A percentile compares a stretch with the other conserved stretches of the same genome.
Conservation (phyloP, 345 rosid genomes). For the Heritiera fomes region DNA sequence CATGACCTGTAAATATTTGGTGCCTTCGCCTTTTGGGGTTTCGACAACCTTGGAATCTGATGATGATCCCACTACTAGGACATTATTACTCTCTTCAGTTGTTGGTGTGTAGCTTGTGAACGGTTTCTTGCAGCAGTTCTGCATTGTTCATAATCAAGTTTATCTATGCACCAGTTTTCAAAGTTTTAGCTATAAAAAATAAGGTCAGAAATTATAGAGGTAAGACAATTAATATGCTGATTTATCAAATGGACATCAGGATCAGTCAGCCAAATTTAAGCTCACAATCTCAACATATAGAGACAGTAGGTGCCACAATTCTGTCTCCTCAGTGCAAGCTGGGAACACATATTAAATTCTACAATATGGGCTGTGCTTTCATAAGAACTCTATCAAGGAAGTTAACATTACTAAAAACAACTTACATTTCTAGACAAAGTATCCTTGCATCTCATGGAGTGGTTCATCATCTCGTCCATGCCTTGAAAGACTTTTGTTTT, state of each 20-base stretch:
- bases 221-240: no score
- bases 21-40: conserved; percentile 28
- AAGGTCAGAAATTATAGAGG: no score
- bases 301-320: background rate
- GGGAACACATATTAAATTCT: no score
- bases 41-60: conserved; percentile 19
- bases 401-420: background rate
- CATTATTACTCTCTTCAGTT: conserved; percentile 54
- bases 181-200: no score
- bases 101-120: conserved; percentile 43
- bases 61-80: conserved; percentile 29
- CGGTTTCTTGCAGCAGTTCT: conserved; percentile 9
- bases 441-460: background rate
- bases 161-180: background rate
- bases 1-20: conserved; percentile 39
- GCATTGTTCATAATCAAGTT: background rate
- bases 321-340: no score
- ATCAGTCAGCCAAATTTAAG: background rate
- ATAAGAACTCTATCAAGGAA: background rate
- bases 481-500: conserved; percentile 41
- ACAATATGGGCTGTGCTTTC: background rate
- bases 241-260: no score
- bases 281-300: background rate
- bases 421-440: conserved; percentile 6
- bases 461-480: conserved; percentile 37